Evolutionary conservation across 192 early-diverging fungal genomes (phyloP), one percentile per base, ranked within the genome.

Genomic region (Coemansia sp.): DNA sequence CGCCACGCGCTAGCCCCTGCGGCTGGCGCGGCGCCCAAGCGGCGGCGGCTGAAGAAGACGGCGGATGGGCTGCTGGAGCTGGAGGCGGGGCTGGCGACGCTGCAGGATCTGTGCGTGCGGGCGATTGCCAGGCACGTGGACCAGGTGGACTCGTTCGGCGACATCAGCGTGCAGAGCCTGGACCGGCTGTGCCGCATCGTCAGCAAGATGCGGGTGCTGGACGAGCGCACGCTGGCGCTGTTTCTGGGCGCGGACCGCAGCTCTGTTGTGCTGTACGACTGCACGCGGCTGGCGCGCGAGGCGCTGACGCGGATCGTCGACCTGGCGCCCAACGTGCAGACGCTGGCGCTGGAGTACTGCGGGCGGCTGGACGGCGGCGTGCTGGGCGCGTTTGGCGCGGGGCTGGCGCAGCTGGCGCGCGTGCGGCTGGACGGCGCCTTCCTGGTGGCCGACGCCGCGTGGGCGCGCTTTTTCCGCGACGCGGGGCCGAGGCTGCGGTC

Each of bases 111-210:
- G 6, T 92, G 89, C 49, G 89, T 89, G 46, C 73, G 82, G n/a
- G 84, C 86, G 24, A 89, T 94, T 70, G 92, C 90, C 2, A 83
- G 83, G 59, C 84, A 91, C 60, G 89, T 96, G 46, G 91, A 94
- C 56, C 86, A 87, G 67, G 90, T 96, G 0, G 93, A 94, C 53
- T 86, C 86, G 17, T 88, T 96, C 79, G 94, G 94, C n/a, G 90
- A 92, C 67, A 91, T 96, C 29, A 76, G 90, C 11, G 77, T 74
- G 2, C 58, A 84, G 27, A 91, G 87, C 67, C 83, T 93, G 82
- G 82, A 87, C 60, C 84, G 85, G 62, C 87, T 96, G 27, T 87
- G 89, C 61, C 89, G 85, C 43, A 93, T 96, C 57, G 90, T 96
- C 39, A 76, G 87, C 64, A 87, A 89, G n/a, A 86, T 89, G 74